Evolutionary conservation across 2,329 filamentous ascomycete species (phyloP).

Genomic region (Tolypocladium tropicale): DNA sequence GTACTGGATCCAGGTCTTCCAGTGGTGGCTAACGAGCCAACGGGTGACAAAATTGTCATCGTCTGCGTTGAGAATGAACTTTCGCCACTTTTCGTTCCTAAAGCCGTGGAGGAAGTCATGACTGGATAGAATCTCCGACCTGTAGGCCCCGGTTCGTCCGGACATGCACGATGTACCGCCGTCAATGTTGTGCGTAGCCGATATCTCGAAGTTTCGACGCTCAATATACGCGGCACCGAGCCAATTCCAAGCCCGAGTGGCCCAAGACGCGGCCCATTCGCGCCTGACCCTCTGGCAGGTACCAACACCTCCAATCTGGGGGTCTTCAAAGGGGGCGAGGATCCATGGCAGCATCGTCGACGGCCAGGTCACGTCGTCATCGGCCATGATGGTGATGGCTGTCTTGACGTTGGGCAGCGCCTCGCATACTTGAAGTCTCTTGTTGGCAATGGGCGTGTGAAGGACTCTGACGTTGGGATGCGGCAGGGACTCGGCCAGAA

Average conservation of each 20-base stretch:
- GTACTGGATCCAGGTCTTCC: conserved; percentile 95
- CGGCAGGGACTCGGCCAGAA: conserved; percentile 51
- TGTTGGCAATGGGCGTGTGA: conserved; percentile 79
- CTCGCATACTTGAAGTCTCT: conserved; percentile 85
- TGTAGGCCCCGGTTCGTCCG: conserved; percentile 85
- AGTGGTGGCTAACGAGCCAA: conserved; percentile 85
- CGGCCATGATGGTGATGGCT: conserved; percentile 80
- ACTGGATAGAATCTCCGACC: conserved; percentile 77
- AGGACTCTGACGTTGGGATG: conserved; percentile 60
- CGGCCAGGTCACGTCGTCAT: conserved; percentile 94
- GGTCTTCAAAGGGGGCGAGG: conserved; percentile 81
- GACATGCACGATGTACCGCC: conserved; percentile 96
- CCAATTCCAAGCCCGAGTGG: conserved; percentile 70
- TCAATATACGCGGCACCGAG: conserved; percentile 87
- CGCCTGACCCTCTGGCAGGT: conserved; percentile 82
- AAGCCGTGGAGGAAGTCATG: conserved; percentile 80
- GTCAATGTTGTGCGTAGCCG: conserved; percentile 88
- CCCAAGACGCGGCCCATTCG: conserved; percentile 47
- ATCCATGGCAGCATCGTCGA: conserved; percentile 81
- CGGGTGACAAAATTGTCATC: conserved; percentile 98
- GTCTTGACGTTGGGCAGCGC: conserved; percentile 81
- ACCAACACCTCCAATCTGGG: conserved; percentile 76
- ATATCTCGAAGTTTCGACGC: conserved; percentile 92
- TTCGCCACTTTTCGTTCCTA: conserved; percentile 81
- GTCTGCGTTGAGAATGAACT: conserved; percentile 86